These are phyloP conservation scores for Penicillium sclerotigenum DNA, from an alignment of 2,329 filamentous ascomycete genomes.

Conservation along the genomic window DNA sequence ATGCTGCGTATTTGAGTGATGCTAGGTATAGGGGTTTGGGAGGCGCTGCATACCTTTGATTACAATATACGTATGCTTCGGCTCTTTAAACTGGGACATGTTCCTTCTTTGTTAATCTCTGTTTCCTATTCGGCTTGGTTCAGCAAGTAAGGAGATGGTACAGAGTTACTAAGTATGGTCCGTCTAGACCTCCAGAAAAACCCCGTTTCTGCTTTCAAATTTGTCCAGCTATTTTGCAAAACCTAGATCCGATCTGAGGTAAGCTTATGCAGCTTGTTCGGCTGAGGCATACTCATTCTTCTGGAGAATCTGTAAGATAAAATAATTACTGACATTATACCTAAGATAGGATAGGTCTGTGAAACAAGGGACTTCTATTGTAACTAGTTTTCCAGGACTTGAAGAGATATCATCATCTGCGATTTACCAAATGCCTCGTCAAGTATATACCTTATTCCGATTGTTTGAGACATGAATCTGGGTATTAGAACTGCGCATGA, in stretches of 20 bases:
- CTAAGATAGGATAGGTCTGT: not conserved
- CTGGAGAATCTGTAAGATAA: not conserved
- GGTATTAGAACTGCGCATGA: not conserved
- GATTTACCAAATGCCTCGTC: no score
- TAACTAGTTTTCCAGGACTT: not conserved
- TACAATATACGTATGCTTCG: not conserved
- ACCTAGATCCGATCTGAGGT: not conserved
- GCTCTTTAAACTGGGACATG: no score
- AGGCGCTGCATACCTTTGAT: not conserved
- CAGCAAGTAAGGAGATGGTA: not conserved
- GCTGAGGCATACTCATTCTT: not conserved
- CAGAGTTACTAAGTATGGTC: not conserved
- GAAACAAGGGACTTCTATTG: no score
- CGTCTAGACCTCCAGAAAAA: not conserved
- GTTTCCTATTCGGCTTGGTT: not conserved
- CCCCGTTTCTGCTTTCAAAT: not conserved
- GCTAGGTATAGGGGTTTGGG: not conserved
- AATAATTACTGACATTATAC: no score
- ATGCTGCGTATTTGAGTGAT: not conserved
- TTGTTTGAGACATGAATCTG: not conserved
- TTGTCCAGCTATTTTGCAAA: not conserved
- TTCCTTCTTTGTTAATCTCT: not conserved
- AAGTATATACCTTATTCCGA: not conserved
- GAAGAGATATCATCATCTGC: not conserved
- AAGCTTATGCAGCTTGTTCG: not conserved